Base-by-base conservation (phyloP, 805 yeast species). In the Blastobotrys parvus region DNA sequence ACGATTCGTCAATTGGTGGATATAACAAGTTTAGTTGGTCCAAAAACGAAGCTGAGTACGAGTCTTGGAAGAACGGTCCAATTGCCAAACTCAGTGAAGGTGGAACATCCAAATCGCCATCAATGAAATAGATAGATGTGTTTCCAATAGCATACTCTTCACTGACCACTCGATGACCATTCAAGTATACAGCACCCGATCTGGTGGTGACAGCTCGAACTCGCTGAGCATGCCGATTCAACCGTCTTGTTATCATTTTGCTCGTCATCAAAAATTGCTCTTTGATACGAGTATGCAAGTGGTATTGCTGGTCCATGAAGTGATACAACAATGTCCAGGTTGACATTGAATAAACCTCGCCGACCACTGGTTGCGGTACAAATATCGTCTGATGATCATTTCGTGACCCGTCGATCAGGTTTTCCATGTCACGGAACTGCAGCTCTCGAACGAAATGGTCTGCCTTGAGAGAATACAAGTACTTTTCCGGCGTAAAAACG, bases 401-500 rank as follows among this genome's bases (percentile, higher is more conserved):
- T 1, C 63, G 53, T 27, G 49, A 16, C 1, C 80, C 78, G 43
- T 78, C 81, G 15, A 89, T 72, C 38, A 85, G 60, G 35, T 70
- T 48, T 2, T 67, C 61, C 16, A 86, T 60, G 10, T 73, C 70
- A 45, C 88, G 72, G 42, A 84, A 74, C 35, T 75, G 67, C 13
- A 86, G 51, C 52, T 86, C 94, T n/a, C 73, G 70, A 4, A 84
- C 89, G 57, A 85, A 78, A 21, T 68, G 68, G 2, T 80, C 67
- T 40, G 77, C 78, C 45, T 78, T 72, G 35, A 78, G 57, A 0
- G 84, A 87, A 41, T 74, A 63, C 2, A 82, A 58, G 50, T 77
- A 72, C 54, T 77, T 80, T 49, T 77, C 68, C 1, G 77, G 74
- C 25, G 77, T 76, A 51, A 77, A 74, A 1, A 47, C 50, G 16